Conservation (phyloP, 768 basidiomycete species). For the Leccinum obscurum region DNA sequence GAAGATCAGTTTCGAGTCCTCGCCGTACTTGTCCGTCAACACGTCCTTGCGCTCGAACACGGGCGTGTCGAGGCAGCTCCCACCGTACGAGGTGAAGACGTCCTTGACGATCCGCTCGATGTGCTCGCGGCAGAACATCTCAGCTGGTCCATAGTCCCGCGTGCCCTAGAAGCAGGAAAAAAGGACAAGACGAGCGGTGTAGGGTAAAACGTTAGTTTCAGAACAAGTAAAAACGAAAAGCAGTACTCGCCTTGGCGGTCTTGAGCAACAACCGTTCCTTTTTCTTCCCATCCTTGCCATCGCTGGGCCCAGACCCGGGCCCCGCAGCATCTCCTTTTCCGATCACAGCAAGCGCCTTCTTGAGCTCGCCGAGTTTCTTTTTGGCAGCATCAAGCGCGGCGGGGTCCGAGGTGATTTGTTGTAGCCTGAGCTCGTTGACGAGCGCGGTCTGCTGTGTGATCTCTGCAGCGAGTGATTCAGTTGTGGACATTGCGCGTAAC, state of each 20-base stretch:
- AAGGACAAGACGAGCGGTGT: background rate
- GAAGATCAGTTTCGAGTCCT: slow-evolving; percentile 96
- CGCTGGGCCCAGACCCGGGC: slow-evolving; percentile 32
- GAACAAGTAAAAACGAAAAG: slow-evolving; percentile 13
- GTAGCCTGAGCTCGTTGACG: slow-evolving; percentile 60
- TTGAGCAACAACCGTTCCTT: slow-evolving; percentile 78
- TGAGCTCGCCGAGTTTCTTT: slow-evolving; percentile 70
- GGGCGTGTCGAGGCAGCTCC: slow-evolving; percentile 92
- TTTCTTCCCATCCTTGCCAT: slow-evolving; percentile 56
- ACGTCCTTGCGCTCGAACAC: slow-evolving; percentile 98
- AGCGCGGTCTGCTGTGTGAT: slow-evolving; percentile 54
- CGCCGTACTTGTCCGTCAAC: slow-evolving; percentile 94
- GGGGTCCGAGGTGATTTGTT: slow-evolving; percentile 47
- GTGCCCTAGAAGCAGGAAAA: slow-evolving; percentile 67
- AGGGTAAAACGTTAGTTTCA: slow-evolving; percentile 3
- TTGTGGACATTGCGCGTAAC: slow-evolving; percentile 39
- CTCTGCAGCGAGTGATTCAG: slow-evolving; percentile 50
- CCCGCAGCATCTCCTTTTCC: slow-evolving; percentile 29
- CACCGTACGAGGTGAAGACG: slow-evolving; percentile 87
- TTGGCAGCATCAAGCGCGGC: slow-evolving; percentile 57
- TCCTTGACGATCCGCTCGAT: slow-evolving; percentile 88
- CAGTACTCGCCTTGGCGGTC: slow-evolving; percentile 78
- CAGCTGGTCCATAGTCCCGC: slow-evolving; percentile 88
- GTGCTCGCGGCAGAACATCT: slow-evolving; percentile 90
- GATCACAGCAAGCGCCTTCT: slow-evolving; percentile 51